Base-by-base conservation (phyloP, 331 rosid genomes). In the Rosa hybrid region DNA sequence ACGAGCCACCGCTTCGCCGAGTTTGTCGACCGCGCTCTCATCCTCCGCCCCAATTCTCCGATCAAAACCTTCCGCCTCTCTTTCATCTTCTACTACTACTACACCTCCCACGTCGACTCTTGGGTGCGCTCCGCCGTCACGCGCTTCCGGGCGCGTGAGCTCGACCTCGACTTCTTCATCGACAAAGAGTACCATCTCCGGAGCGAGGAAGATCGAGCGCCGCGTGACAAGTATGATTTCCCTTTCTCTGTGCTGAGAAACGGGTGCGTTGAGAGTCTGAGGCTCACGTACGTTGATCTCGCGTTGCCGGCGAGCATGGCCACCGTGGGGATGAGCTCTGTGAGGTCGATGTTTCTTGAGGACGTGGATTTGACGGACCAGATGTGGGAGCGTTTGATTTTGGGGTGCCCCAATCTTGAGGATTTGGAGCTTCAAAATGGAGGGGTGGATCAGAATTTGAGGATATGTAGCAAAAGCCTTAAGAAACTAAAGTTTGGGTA, bases 21-120 rank as follows among this genome's bases (percentile, higher is more conserved):
- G 71, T 60, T 76, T 62, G 45, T 76, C 72, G 60, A 76, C 21
- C 80, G 59, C 80, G 60, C 51, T 7, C 60, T 76, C 34, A 76
- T 76, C 10, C 44, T 3, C 20, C 80, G 72, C n/a, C 3, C 34
- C 72, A 3, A 25, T 12, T 17, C 72, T 11, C 80, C 60, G 7
- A 12, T 45, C 46, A 17, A 76, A 41, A 8, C 60, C 50, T 62
- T 76, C 80, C 46, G 34, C 48, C 72, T 76, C 62, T 45, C 71
- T 7, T 63, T 76, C 72, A 76, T 62, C 62, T 76, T 25, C 80
- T 23, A 62, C 45, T 59, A 30, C 67, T 45, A 25, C 34, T 63
- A 44, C 72, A 6, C 45, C 72, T 63, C 5, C 72, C 80, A 46
- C 46, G 79, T 75, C 10, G 78, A 75, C 56, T 75, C 70, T 1